Evolutionary conservation across 306 rosid species (phyloP).

Genomic region (Citrullus mucosospermus): DNA sequence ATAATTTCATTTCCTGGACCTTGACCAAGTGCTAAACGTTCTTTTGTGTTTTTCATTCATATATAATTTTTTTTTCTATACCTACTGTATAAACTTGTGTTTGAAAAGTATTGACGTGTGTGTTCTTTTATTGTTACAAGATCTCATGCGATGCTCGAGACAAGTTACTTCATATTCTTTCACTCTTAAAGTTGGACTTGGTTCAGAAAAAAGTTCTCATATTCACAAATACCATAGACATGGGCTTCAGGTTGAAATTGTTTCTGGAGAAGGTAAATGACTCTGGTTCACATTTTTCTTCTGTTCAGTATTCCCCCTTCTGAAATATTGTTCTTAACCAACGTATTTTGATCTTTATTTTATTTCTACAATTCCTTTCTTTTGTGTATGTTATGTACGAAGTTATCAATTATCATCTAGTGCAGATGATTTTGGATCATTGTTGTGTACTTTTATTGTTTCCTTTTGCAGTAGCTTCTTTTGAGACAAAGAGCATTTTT

Average conservation of each 20-base stretch:
- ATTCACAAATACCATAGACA: slow-evolving; percentile 75
- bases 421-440: neutral
- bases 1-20: neutral
- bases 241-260: slow-evolving; percentile 67
- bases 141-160: slow-evolving; percentile 55
- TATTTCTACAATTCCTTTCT: neutral
- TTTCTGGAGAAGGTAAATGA: slow-evolving; percentile 73
- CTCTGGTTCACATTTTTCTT: slow-evolving; percentile 2
- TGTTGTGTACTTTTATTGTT: neutral
- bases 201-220: slow-evolving; percentile 84
- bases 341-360: neutral
- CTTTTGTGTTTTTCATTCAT: neutral
- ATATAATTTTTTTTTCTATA: neutral
- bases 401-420: neutral
- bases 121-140: slow-evolving; percentile 17
- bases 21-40: neutral
- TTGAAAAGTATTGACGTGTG: neutral
- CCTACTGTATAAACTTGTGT: neutral
- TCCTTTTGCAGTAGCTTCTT: neutral
- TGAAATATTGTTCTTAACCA: neutral
- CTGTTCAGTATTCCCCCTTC: neutral
- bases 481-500: neutral
- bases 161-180: slow-evolving; percentile 65
- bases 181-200: slow-evolving; percentile 79
- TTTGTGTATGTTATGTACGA: neutral